Conservation (phyloP, 2,329 filamentous ascomycete genomes). For the Pseudogymnoascus sp. region DNA sequence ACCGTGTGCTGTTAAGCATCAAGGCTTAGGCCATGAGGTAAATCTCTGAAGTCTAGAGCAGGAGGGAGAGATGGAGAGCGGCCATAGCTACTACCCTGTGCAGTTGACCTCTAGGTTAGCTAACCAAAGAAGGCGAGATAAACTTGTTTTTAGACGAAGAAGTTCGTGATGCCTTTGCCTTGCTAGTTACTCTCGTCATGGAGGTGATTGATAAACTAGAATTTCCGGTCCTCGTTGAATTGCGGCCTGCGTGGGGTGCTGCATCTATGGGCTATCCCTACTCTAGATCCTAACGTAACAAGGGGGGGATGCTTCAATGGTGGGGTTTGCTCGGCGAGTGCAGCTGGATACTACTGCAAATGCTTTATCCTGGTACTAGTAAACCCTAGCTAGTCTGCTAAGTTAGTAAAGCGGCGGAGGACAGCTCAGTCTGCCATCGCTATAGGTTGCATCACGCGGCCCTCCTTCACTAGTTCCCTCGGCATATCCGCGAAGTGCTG, state of each 20-base stretch:
- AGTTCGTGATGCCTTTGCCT: constrained; percentile 12
- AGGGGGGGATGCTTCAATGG: neutral
- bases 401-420: constrained; percentile 7
- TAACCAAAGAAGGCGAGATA: constrained; percentile 16
- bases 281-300: constrained; percentile 11
- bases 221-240: constrained; percentile 12
- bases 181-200: constrained; percentile 9
- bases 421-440: constrained; percentile 7
- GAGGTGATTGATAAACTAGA: constrained; percentile 14
- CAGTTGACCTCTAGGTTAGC: neutral
- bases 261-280: neutral
- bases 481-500: constrained; percentile 8
- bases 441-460: neutral
- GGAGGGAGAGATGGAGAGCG: neutral
- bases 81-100: neutral
- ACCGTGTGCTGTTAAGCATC: neutral
- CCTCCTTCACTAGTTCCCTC: constrained; percentile 3
- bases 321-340: neutral
- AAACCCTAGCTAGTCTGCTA: constrained; percentile 10
- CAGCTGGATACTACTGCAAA: constrained; percentile 9
- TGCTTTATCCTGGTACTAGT: neutral
- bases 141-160: constrained; percentile 14
- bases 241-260: neutral
- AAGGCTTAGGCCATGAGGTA: neutral
- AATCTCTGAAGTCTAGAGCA: neutral